A percentile compares a stretch with the other conserved stretches of the same genome.
Conservation (phyloP, 345 rosid species). For the Durio zibethinus region DNA sequence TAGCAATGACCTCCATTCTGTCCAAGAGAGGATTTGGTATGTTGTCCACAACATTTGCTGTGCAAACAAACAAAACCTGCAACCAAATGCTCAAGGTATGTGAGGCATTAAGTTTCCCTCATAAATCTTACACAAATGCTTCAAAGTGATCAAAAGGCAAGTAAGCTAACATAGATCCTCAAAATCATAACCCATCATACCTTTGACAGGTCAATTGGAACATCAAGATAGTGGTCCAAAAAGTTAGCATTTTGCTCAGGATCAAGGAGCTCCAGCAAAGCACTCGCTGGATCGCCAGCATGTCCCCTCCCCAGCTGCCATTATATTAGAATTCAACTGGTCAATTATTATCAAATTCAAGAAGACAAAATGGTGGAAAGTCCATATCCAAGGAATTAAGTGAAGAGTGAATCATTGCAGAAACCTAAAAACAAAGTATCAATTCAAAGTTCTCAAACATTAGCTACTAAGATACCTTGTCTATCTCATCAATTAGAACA, state of each 20-base stretch:
- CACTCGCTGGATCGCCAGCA: constrained; percentile 99
- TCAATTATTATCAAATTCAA: not conserved
- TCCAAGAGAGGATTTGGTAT: constrained; percentile 98
- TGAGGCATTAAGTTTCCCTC: not conserved
- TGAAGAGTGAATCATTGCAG: not conserved
- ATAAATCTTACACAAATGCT: not conserved
- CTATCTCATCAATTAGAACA: constrained; percentile 97
- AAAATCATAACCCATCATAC: constrained; percentile 28
- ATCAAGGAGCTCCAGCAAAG: constrained; percentile 96
- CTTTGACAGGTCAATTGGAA: constrained; percentile 92
- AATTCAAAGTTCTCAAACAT: not conserved
- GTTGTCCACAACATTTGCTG: constrained; percentile 92
- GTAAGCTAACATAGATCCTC: not conserved
- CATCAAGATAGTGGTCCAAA: constrained; percentile 98
- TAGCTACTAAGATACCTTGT: constrained; percentile 57
- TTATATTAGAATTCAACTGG: not conserved
- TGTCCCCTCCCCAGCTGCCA: constrained; percentile 94
- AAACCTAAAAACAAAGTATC: constrained; percentile 7
- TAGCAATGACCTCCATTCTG: constrained; percentile 96
- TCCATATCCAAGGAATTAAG: not conserved
- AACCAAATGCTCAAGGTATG: constrained; percentile 7
- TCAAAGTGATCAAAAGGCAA: not conserved
- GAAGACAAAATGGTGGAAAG: not conserved
- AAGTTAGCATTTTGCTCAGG: constrained; percentile 99
- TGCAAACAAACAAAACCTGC: constrained; percentile 98